Base-by-base conservation (phyloP, 2,329 filamentous ascomycete genomes). In the Phoma sp. region DNA sequence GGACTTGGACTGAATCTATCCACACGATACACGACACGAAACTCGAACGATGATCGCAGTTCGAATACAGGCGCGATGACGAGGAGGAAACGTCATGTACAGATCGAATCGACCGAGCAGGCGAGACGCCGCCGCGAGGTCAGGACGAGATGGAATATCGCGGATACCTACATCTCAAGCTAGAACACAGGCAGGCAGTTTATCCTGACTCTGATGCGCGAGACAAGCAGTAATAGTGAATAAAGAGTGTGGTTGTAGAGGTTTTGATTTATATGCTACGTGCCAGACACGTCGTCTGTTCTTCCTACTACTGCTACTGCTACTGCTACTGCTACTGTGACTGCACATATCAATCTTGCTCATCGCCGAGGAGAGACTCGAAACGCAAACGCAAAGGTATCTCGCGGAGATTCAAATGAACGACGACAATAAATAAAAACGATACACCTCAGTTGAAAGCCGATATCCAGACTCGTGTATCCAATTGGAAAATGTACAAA, bases 401-500 rank as follows among this genome's bases (percentile, higher is more conserved):
- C 52, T 51, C 52, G 52, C 52, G 52, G 52, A 55, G 52, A 55
- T 45, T 25, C 39, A 51, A 51, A 57, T 15, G 55, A 60, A 55
- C 21, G 41, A 55, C 46, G 21, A 47, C 37, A 25, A 47, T 33
- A 25, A 36, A 40, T 37, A 40, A 58, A 58, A 32, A 32, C 19
- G 31, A 17, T 17, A 17, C 33, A 2, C 15, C 17, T 22, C 48
- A 46, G 31, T 43, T 37, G 55, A 50, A 49, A 49, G 57, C 56
- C 53, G 55, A 50, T 47, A 49, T 55, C 56, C 53, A 41, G 52
- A 22, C 53, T 49, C 49, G 48, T 61, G 52, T 48, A 54, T 50
- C 41, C 32, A 31, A 43, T 25, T 35, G 51, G 63, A 60, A 62
- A 64, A 68, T 68, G 57, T 68, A 71, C 65, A 69, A 43, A 52